Conservation (phyloP, 768 basidiomycete genomes). For the Cyathus striatus region DNA sequence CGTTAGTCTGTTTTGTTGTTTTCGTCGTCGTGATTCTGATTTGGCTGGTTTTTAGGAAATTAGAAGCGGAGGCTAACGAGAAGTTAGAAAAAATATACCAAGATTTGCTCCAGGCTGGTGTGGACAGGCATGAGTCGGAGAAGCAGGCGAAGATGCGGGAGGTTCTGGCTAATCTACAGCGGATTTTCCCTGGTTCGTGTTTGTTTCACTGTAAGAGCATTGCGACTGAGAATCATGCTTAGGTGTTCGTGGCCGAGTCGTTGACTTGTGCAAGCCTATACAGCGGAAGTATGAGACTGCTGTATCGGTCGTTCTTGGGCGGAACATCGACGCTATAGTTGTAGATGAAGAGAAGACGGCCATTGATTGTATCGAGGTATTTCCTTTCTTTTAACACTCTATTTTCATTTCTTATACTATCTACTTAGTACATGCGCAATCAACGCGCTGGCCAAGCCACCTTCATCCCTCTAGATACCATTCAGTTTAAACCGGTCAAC, state of each 20-base stretch:
- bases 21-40: background rate
- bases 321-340: slow-evolving; percentile 93
- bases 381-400: background rate
- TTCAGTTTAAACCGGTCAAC: slow-evolving; percentile 88
- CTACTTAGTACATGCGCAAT: slow-evolving; percentile 80
- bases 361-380: slow-evolving; percentile 93
- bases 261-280: slow-evolving; percentile 93
- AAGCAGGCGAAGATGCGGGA: slow-evolving; percentile 83
- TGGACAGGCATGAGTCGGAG: slow-evolving; percentile 84
- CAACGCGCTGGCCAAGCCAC: slow-evolving; percentile 95
- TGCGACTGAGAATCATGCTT: too few relatives aligned
- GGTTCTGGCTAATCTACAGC: slow-evolving; percentile 74
- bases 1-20: slow-evolving; percentile 38
- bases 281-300: slow-evolving; percentile 89
- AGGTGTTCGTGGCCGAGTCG: slow-evolving; percentile 91
- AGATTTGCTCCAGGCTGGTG: slow-evolving; percentile 85
- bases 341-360: slow-evolving; percentile 97
- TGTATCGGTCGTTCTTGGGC: slow-evolving; percentile 86
- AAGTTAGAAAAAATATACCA: slow-evolving; percentile 79
- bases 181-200: slow-evolving; percentile 77
- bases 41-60: slow-evolving; percentile 60
- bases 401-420: background rate
- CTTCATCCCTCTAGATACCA: slow-evolving; percentile 97
- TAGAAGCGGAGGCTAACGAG: slow-evolving; percentile 89
- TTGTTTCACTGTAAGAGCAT: background rate